Base-by-base conservation (phyloP, 192 early-diverging fungal species). In the Coemansia nantahalensis region DNA sequence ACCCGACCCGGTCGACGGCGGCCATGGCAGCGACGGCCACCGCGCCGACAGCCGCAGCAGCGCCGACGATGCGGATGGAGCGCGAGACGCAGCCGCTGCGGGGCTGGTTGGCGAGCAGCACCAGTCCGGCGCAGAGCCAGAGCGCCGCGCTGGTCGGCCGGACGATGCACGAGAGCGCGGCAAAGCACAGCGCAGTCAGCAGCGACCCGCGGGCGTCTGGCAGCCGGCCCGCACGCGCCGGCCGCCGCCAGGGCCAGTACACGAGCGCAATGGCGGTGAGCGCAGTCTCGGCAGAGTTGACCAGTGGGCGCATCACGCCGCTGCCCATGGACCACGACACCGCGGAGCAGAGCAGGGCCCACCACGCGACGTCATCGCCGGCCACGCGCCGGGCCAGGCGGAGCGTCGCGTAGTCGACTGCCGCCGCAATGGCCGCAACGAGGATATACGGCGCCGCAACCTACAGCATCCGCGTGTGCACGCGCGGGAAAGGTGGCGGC, bases 141-240 rank as follows among this genome's bases (percentile, higher is more conserved):
- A 95, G 55, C 4, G 91, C 59, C 4, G 77, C 92, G 48, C 87
- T 92, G 9, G 95, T 98, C 5, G 94, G 94, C 23, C 95, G 80
- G 34, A 95, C 59, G 24, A 97, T 77, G 63, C 95, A 97, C 0
- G 84, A 82, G 7, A 89, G 33, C 2, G 89, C 88, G 7, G 94
- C 95, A 39, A 89, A 77, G 1, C 50, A 37, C 9, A 98, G 71
- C 0, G 89, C 76, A 5, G 77, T n/a, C 26, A 37, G 45, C 39
- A 66, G 32, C 16, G 52, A 45, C 5, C 24, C 7, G 21, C 43
- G 8, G 14, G 17, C 3, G 41, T 11, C 26, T 15, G 41, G 26
- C 26, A 19, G 3, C 5, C 15, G 1, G 44, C 19, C 14, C 44
- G 24, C 23, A 35, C 34, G 16, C 59, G 24, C 30, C 11, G 16